Percentiles rank a stretch among this genome's conserved stretches.
Evolutionary conservation across 768 basidiomycete species (phyloP).

Genomic region (Leucocoprinus leucothites): DNA sequence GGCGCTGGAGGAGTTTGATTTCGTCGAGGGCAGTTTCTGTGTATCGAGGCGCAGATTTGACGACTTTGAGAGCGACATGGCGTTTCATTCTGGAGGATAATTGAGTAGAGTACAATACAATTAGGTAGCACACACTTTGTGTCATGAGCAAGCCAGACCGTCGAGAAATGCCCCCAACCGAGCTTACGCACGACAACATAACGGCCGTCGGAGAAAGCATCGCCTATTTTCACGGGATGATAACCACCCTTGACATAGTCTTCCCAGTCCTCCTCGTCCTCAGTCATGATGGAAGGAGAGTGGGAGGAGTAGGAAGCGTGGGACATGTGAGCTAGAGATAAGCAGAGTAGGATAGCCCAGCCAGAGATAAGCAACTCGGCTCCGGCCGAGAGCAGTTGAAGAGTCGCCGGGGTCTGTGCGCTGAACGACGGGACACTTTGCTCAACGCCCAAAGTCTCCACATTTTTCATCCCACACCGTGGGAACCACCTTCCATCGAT

Average conservation of each 20-base stretch:
- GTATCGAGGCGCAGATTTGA: constrained; percentile 95
- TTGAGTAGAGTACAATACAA: neutral
- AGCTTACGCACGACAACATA: constrained; percentile 93
- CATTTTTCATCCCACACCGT: constrained; percentile 2
- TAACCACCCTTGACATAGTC: constrained; percentile 81
- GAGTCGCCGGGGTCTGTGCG: neutral
- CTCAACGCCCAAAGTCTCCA: too few species aligned
- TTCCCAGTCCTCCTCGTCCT: constrained; percentile 93
- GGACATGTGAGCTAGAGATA: constrained; percentile 41
- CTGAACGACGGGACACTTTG: too few species aligned
- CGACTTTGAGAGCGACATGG: constrained; percentile 98
- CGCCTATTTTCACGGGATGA: constrained; percentile 94
- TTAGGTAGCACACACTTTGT: constrained; percentile 53
- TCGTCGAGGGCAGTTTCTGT: constrained; percentile 99
- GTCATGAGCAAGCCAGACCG: constrained; percentile 88
- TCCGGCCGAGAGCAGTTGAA: neutral
- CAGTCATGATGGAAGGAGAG: constrained; percentile 78
- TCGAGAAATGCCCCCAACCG: constrained; percentile 94
- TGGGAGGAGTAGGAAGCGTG: constrained; percentile 73
- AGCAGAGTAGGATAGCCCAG: neutral
- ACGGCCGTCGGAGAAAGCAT: constrained; percentile 81
- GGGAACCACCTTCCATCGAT: constrained; percentile 7
- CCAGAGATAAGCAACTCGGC: constrained; percentile 2
- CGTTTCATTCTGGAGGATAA: constrained; percentile 75
- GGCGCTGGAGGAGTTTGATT: constrained; percentile 94